Percentiles rank a stretch among this genome's conserved stretches.
These are phyloP conservation scores for Geotrichum klebahnii DNA, from an alignment of 1,139 yeast genomes.

Conservation along the genomic window DNA sequence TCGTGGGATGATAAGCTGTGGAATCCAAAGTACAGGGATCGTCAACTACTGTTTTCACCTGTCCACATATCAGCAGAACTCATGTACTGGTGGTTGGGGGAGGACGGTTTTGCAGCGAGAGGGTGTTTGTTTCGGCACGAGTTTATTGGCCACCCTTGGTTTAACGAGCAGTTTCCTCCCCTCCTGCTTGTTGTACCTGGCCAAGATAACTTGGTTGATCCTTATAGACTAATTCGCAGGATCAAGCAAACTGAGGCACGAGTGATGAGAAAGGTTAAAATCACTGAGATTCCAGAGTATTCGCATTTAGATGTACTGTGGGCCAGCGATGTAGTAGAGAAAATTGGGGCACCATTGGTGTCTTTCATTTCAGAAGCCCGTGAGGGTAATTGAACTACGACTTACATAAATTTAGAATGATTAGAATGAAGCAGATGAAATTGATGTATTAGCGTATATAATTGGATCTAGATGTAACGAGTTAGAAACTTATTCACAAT, in stretches of 20 bases:
- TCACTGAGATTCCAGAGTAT: slow-evolving; percentile 45
- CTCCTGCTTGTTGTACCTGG: slow-evolving; percentile 60
- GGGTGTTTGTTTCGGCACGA: slow-evolving; percentile 51
- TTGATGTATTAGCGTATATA: too few relatives aligned
- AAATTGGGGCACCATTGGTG: slow-evolving; percentile 46
- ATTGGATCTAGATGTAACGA: not conserved
- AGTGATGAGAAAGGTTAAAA: slow-evolving; percentile 23
- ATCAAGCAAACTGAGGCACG: slow-evolving; percentile 38
- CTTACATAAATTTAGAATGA: too few relatives aligned
- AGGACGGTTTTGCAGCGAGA: slow-evolving; percentile 49
- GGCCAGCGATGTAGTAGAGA: slow-evolving; percentile 70
- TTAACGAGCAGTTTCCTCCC: slow-evolving; percentile 48
- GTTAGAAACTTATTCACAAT: not conserved
- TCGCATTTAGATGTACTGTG: slow-evolving; percentile 90
- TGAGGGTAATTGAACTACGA: too few relatives aligned
- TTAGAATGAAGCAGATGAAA: too few relatives aligned
- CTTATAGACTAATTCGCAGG: slow-evolving; percentile 51
- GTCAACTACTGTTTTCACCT: slow-evolving; percentile 84
- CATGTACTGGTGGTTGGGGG: slow-evolving; percentile 86
- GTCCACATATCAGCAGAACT: slow-evolving; percentile 71
- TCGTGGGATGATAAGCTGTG: slow-evolving; percentile 81
- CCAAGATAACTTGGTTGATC: slow-evolving; percentile 64
- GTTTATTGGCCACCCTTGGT: slow-evolving; percentile 49
- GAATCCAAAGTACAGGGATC: slow-evolving; percentile 61
- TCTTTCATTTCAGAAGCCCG: too few relatives aligned